Percentiles rank a stretch among this genome's conserved stretches.
Evolutionary conservation across 441 rosid genomes (phyloP).

Genomic region (Eruca vesicaria): DNA sequence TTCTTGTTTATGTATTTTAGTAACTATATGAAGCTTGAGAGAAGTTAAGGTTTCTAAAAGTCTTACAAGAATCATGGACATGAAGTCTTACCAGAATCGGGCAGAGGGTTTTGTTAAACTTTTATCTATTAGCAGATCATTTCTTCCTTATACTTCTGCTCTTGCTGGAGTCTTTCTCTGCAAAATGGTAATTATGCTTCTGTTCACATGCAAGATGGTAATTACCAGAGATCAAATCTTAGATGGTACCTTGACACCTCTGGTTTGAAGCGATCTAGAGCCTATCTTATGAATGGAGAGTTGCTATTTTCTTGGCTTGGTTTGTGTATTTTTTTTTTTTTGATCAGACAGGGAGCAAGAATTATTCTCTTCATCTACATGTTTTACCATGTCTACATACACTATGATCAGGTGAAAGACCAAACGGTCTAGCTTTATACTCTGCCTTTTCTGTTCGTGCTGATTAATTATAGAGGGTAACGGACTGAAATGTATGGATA

Average conservation of each 20-base stretch:
- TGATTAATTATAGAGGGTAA: not conserved
- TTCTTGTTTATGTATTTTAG: too few relatives aligned
- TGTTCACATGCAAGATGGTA: too few relatives aligned
- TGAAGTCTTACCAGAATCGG: slow-evolving; percentile 47
- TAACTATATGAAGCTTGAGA: slow-evolving; percentile 20
- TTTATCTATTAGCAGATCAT: slow-evolving; percentile 51
- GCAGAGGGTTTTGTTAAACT: slow-evolving; percentile 48
- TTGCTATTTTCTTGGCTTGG: slow-evolving; percentile 58
- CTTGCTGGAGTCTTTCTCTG: slow-evolving; percentile 56
- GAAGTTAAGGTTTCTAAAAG: not conserved
- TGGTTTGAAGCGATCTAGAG: slow-evolving; percentile 59
- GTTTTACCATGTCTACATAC: slow-evolving; percentile 57
- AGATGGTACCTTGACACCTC: slow-evolving; percentile 59
- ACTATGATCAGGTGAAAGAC: slow-evolving; percentile 56
- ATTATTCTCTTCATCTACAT: slow-evolving; percentile 54
- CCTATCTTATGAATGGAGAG: slow-evolving; percentile 61
- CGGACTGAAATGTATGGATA: not conserved
- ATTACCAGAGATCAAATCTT: too few relatives aligned
- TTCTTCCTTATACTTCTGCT: slow-evolving; percentile 59
- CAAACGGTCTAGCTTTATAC: not conserved
- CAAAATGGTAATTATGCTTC: slow-evolving; percentile 74
- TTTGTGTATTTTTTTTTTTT: slow-evolving; percentile 48
- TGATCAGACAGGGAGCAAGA: slow-evolving; percentile 59
- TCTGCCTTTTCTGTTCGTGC: not conserved
- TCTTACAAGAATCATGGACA: slow-evolving; percentile 15